Base-by-base conservation (phyloP, 495 filamentous ascomycete species). In the Penicillium cataractarum region DNA sequence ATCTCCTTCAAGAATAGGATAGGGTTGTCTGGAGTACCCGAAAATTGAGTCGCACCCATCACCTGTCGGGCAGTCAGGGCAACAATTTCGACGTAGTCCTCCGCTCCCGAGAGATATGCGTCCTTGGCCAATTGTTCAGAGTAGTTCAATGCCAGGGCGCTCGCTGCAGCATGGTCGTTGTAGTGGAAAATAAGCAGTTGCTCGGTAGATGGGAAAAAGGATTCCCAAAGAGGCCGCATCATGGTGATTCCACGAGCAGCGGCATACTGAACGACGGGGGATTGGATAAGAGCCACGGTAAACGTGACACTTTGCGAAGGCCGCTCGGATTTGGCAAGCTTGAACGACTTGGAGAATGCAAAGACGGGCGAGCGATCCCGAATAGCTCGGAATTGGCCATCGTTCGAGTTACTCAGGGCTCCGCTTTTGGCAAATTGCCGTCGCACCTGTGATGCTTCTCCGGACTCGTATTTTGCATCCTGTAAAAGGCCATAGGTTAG, bases 1-100 rank as follows among this genome's bases (percentile, higher is more conserved):
- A 98, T 98, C 74, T 98, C 94, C 73, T 98, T 98, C 59, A 97
- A 76, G 75, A 97, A 97, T 10, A 98, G 72, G 52, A 97, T 85
- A 0, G 93, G 92, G 61, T 87, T 80, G 3, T 94, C 89, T 0
- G 90, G 90, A 4, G 93, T 97, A 1, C 94, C 94, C 0, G 92
- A 85, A 71, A 98, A 97, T 46, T 86, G 88, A 4, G 92, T 96
- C 2, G 92, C 93, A 4, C 94, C 94, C 72, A 98, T 83, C 13
- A 94, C 91, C 73, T 98, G 94, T 17, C 94, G 89, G n/a, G 94
- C 93, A 32, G 88, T 89, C 31, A 98, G 84, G 2, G 90, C 89
- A 12, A 93, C 88, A 53, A 98, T 96, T 65, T 97, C 93, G 37
- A 88, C 89, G 55, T 80, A 80, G 57, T 80, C 77, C 40, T 79